Evolutionary conservation across 305 asterid genomes (phyloP).

Genomic region (Caryopteris hybrid): DNA sequence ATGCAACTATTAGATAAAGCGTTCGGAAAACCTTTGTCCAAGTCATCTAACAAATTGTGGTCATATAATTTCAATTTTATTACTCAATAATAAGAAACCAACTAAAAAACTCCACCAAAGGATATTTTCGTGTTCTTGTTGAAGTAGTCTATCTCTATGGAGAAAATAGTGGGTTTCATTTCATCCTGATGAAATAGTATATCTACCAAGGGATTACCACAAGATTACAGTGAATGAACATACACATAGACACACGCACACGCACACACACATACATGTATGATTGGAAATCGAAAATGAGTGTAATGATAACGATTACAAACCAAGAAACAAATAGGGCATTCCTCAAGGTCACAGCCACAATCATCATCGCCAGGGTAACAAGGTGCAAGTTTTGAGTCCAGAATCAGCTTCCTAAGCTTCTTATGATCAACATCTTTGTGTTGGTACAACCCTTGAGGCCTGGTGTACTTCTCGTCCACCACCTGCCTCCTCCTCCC

Average conservation of each 20-base stretch:
- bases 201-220: not conserved
- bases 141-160: not conserved
- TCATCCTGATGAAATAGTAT: not conserved
- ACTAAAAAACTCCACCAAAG: not conserved
- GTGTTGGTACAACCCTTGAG: slow-evolving; percentile 96
- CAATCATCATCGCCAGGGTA: slow-evolving; percentile 92
- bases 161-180: not conserved
- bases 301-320: slow-evolving; percentile 12
- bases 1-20: not conserved
- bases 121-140: not conserved
- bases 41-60: not conserved
- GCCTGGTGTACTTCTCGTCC: slow-evolving; percentile 99
- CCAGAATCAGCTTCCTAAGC: slow-evolving; percentile 89
- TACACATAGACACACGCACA: not conserved
- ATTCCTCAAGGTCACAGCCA: slow-evolving; percentile 81
- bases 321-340: slow-evolving; percentile 99
- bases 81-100: not conserved
- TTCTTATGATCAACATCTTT: slow-evolving; percentile 97
- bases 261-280: not conserved
- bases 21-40: not conserved
- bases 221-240: not conserved
- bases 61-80: not conserved
- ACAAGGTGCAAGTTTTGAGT: slow-evolving; percentile 95
- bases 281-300: not conserved
- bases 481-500: slow-evolving; percentile 93